Conservation (phyloP, 1,139 yeast genomes). For the Zygosaccharomyces pseudobailii region DNA sequence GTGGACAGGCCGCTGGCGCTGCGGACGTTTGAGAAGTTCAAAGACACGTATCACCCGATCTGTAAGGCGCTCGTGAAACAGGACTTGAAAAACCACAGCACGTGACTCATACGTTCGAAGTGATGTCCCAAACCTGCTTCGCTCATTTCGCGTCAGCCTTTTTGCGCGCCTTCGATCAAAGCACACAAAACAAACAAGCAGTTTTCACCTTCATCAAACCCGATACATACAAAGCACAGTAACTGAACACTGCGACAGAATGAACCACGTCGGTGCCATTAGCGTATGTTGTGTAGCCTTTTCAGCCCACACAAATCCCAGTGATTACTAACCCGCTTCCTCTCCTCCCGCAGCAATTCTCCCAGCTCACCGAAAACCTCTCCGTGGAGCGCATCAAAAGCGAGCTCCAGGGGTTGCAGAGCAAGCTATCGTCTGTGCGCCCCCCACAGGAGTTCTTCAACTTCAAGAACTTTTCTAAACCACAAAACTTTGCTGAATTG, state of each 20-base stretch:
- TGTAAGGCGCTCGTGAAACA: constrained; percentile 74
- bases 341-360: constrained; percentile 20
- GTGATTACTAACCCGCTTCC: constrained; percentile 7
- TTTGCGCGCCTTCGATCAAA: neutral
- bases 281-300: constrained; percentile 14
- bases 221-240: neutral
- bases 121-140: neutral
- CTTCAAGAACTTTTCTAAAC: constrained; percentile 81
- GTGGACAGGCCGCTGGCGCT: constrained; percentile 67
- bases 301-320: neutral
- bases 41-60: constrained; percentile 73
- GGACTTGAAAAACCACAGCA: constrained; percentile 43
- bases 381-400: constrained; percentile 31
- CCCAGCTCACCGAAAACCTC: constrained; percentile 29
- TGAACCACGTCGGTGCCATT: constrained; percentile 29
- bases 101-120: neutral
- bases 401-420: constrained; percentile 43
- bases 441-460: constrained; percentile 95
- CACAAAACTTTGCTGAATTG: constrained; percentile 80
- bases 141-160: constrained; percentile 2
- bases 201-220: neutral
- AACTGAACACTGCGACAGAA: constrained; percentile 4
- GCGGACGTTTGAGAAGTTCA: constrained; percentile 54
- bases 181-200: neutral
- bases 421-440: constrained; percentile 66